phyloP scores from a whole-genome alignment of 805 yeast species.

The Priceomyces medius region DNA sequence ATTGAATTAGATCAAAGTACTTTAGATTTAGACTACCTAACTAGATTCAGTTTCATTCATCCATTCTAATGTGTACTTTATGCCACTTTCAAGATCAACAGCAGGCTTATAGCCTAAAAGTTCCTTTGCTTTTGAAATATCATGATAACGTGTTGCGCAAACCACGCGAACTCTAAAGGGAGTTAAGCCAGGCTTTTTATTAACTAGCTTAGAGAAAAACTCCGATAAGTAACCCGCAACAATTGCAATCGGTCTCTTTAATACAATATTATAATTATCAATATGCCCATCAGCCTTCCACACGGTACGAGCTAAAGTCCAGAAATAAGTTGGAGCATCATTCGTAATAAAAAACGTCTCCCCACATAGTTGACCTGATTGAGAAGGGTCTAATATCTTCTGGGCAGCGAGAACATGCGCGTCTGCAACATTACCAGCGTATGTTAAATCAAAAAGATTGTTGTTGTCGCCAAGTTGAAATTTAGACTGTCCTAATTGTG shows the following conservation, averaged over 20 bases:
- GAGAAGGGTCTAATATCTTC: constrained; percentile 52
- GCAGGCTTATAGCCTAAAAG: constrained; percentile 77
- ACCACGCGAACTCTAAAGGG: constrained; percentile 92
- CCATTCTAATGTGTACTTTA: constrained; percentile 78
- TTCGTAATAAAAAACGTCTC: constrained; percentile 89
- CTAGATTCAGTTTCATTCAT: constrained; percentile 59
- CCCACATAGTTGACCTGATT: constrained; percentile 62
- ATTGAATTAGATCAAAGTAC: not conserved
- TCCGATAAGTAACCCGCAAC: constrained; percentile 80
- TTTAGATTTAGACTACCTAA: not conserved
- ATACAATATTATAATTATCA: constrained; percentile 64
- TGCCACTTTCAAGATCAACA: constrained; percentile 77
- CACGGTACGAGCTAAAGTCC: constrained; percentile 94
- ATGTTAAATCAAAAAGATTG: constrained; percentile 94
- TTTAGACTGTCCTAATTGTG: constrained; percentile 80
- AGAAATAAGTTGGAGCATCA: constrained; percentile 91
- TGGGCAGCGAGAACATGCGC: constrained; percentile 92
- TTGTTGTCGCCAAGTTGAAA: constrained; percentile 94
- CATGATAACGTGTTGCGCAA: constrained; percentile 92
- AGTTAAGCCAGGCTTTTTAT: constrained; percentile 90
- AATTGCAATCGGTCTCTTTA: constrained; percentile 75
- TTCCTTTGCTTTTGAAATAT: constrained; percentile 80
- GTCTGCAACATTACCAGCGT: constrained; percentile 97
- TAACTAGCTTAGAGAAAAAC: constrained; percentile 62
- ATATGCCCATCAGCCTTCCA: constrained; percentile 96